These are phyloP conservation scores for Xylaria sp. DNA, from an alignment of 2,329 filamentous ascomycete genomes.

Conservation along the genomic window DNA sequence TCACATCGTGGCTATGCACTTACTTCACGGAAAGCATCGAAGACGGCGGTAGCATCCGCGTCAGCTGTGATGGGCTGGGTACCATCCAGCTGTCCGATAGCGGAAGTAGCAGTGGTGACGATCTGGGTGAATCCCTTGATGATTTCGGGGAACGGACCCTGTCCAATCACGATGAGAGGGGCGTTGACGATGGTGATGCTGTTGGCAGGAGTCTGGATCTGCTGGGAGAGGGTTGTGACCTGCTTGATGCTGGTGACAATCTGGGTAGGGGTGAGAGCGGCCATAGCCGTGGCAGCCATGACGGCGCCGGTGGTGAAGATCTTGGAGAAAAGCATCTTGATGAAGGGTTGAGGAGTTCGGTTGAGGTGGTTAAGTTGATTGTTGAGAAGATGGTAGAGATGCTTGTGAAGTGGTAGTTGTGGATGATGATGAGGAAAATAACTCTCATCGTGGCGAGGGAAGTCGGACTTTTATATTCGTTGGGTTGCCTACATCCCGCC, in stretches of 20 bases:
- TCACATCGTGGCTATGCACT: not conserved
- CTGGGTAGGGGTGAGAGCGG: constrained; percentile 26
- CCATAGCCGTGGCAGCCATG: constrained; percentile 33
- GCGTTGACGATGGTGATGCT: constrained; percentile 36
- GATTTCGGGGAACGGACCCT: constrained; percentile 28
- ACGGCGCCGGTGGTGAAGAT: constrained; percentile 33
- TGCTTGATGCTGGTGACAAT: constrained; percentile 25
- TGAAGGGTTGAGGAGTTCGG: not conserved
- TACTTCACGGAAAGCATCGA: constrained; percentile 33
- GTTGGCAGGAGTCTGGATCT: constrained; percentile 24
- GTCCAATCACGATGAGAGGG: constrained; percentile 28
- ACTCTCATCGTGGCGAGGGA: not conserved
- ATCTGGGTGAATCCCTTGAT: constrained; percentile 33
- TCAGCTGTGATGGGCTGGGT: constrained; percentile 15
- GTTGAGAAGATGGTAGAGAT: constrained; percentile 4
- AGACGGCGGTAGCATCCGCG: constrained; percentile 27
- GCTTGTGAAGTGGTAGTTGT: constrained; percentile 9
- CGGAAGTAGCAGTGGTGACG: constrained; percentile 19
- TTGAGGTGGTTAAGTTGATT: constrained; percentile 3
- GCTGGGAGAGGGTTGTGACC: constrained; percentile 25
- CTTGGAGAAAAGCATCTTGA: constrained; percentile 39
- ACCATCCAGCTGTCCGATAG: not conserved
- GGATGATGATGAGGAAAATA: constrained; percentile 27
- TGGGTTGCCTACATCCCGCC: not conserved
- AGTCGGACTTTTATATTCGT: constrained; percentile 27